These are phyloP conservation scores for Macadamia tetraphylla DNA, from an alignment of 164 flowering plant species.

Conservation along the genomic window DNA sequence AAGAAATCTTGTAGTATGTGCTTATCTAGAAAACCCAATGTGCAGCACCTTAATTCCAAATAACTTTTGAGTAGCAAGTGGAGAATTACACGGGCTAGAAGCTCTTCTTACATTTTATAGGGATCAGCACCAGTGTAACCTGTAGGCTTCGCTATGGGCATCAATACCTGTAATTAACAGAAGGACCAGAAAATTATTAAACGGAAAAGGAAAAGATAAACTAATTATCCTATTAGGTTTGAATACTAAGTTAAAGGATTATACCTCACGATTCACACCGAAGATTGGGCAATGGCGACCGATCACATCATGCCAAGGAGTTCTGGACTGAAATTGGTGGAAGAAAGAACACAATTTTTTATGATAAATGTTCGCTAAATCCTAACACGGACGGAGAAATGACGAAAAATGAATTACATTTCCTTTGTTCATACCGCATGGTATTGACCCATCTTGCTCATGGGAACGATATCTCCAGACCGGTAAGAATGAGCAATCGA, in stretches of 20 bases:
- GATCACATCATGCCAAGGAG: conserved; percentile 85
- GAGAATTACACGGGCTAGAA: background rate
- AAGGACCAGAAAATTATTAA: conserved; percentile 1
- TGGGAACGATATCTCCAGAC: background rate
- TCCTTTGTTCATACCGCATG: background rate
- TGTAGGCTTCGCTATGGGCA: conserved; percentile 75
- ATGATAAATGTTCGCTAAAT: too few relatives aligned
- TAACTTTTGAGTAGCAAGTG: background rate
- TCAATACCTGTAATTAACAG: conserved; percentile 50
- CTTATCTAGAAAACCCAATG: background rate
- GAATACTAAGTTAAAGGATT: background rate
- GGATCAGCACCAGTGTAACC: conserved; percentile 97
- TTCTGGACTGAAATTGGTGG: conserved; percentile 54
- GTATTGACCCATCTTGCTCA: background rate
- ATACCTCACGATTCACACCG: conserved; percentile 97
- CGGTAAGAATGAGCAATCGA: too few relatives aligned
- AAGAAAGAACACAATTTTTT: too few relatives aligned
- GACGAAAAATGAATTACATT: too few relatives aligned
- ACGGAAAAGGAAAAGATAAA: background rate
- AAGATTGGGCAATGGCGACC: conserved; percentile 91
- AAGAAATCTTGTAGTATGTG: too few relatives aligned
- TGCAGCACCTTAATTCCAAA: background rate
- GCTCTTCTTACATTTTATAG: conserved; percentile 62
- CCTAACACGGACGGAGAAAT: too few relatives aligned
- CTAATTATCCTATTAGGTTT: too few relatives aligned